Evolutionary conservation across 805 yeast genomes (phyloP).

Genomic region (Schizosaccharomyces lindneri): DNA sequence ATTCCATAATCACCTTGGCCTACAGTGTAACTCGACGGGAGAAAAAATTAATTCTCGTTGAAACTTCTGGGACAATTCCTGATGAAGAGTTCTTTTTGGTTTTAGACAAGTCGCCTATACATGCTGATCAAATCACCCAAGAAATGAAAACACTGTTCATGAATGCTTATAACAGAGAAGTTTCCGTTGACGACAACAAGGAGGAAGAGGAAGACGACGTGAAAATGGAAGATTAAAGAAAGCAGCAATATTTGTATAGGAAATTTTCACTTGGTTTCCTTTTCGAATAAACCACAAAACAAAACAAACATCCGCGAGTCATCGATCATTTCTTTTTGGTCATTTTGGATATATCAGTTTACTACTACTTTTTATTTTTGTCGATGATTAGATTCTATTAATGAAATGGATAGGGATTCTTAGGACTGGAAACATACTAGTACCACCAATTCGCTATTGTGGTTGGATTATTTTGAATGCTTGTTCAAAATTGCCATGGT

Average conservation of each 20-base stretch:
- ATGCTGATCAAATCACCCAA: background rate
- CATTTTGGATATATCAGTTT: too few species aligned
- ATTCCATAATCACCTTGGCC: background rate
- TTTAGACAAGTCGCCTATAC: background rate
- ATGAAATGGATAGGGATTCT: background rate
- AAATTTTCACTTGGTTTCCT: too few species aligned
- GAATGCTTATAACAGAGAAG: background rate
- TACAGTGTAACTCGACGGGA: background rate
- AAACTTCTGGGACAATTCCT: background rate
- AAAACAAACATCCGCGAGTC: too few species aligned
- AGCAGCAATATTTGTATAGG: background rate
- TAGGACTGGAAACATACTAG: constrained; percentile 15
- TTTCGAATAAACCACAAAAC: too few species aligned
- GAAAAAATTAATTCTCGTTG: background rate
- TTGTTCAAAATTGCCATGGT: too few species aligned
- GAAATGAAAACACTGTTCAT: background rate
- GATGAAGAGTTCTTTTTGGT: background rate
- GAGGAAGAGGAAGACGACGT: background rate
- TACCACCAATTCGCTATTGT: too few species aligned
- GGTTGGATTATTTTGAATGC: too few species aligned
- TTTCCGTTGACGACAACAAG: background rate
- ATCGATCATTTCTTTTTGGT: too few species aligned
- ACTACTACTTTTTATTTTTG: too few species aligned
- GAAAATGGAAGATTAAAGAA: background rate
- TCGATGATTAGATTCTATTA: too few species aligned